A percentile compares a stretch with the other conserved stretches of the same genome.
phyloP scores from a whole-genome alignment of 768 basidiomycete species.

The Pisolithus orientalis region DNA sequence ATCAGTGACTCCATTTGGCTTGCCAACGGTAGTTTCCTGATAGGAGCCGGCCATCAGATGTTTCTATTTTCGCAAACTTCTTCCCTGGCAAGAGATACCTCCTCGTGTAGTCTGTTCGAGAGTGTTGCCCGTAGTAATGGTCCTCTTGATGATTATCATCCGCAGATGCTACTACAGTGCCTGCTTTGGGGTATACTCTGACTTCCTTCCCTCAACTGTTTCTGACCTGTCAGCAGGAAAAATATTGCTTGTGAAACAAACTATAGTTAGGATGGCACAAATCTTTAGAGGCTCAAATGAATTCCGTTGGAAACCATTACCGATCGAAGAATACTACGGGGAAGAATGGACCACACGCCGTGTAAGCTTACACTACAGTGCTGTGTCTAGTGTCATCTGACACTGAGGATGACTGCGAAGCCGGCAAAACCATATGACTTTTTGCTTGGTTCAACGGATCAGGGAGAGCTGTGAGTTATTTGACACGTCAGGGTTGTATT shows the following conservation, averaged over 20 bases:
- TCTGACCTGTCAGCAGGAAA: constrained; percentile 49
- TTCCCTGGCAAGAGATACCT: constrained; percentile 12
- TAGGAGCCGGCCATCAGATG: constrained; percentile 81
- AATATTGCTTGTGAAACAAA: constrained; percentile 75
- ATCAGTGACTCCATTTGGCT: constrained; percentile 93
- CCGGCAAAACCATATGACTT: constrained; percentile 37
- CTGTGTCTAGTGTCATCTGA: neutral
- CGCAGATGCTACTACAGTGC: constrained; percentile 88
- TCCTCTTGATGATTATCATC: constrained; percentile 87
- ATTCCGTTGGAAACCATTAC: constrained; percentile 42
- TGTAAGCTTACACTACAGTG: constrained; percentile 9
- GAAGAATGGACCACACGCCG: constrained; percentile 7
- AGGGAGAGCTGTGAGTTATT: constrained; percentile 39
- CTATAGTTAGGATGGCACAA: constrained; percentile 62
- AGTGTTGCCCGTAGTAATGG: constrained; percentile 80
- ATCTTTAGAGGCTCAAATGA: constrained; percentile 11
- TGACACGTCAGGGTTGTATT: neutral
- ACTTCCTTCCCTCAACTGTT: neutral
- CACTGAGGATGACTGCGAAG: constrained; percentile 9
- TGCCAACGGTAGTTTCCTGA: constrained; percentile 70
- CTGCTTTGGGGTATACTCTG: constrained; percentile 74
- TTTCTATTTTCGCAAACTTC: constrained; percentile 61
- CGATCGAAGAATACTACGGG: constrained; percentile 41
- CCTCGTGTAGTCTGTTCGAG: constrained; percentile 61
- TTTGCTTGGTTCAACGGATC: constrained; percentile 46